Base-by-base conservation (phyloP, 2,329 filamentous ascomycete species). In the Talaromyces sp. region DNA sequence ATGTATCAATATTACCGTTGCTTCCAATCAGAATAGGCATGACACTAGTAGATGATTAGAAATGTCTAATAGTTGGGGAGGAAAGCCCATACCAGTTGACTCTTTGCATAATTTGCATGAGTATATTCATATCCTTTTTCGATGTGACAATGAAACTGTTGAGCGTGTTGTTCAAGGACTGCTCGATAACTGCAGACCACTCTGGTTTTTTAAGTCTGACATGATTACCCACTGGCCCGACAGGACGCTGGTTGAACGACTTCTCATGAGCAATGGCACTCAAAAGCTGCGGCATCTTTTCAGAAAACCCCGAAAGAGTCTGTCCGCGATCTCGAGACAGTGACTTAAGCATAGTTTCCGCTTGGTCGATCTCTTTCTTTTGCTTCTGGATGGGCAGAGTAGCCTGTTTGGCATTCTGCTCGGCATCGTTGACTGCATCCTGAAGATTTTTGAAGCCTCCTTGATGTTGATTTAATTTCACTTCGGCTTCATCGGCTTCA, bases 121-220 rank as follows among this genome's bases (percentile, higher is more conserved):
- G 81, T 7, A 86, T 83, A n/a, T 83, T 83, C 74, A 92, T 88
- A 73, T 99, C 95, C 13, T 82, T 78, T 72, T 91, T 92, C 75
- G 83, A 92, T 6, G 87, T 89, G 49, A 97, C 93, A 60, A 96
- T 86, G 73, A 98, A 99, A 1, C 86, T 88, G 67, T 87, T 90
- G 37, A 98, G 80, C 0, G 80, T 82, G 3, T 76, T 78, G n/a
- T 91, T 91, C 54, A 97, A 84, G 1, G 86, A 86, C 68, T 85
- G 90, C 74, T 99, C 95, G 14, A 99, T 77, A 50, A 96, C 87
- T 0, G 86, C 85, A 1, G 89, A 90, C 95, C 95, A 99, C 70
- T 91, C 84, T 0, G 91, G 90, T 69, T 94, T 89, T 41, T 87
- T 80, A 27, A 99, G 81, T 69, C 87, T 88, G 60, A 99, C 84